Conservation (phyloP, 192 early-diverging fungal species). For the Coemansia sp. region DNA sequence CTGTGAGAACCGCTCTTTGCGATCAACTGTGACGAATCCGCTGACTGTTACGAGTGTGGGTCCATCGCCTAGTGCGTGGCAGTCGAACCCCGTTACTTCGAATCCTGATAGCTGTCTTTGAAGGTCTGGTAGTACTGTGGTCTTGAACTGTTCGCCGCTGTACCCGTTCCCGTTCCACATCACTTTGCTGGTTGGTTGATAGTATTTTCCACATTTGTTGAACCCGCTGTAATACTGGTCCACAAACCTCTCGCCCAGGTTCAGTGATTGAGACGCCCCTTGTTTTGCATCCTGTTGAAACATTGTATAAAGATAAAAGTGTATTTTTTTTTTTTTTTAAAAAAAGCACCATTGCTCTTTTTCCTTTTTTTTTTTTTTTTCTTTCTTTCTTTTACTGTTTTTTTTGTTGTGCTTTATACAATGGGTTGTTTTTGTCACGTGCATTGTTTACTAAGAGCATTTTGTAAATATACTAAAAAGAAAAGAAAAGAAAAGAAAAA, state of each 20-base stretch:
- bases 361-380: not conserved
- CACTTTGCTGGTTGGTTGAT: slow-evolving; percentile 26
- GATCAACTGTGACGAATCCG: slow-evolving; percentile 16
- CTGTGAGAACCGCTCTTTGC: slow-evolving; percentile 38
- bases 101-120: slow-evolving; percentile 11
- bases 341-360: not conserved
- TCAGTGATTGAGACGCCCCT: slow-evolving; percentile 4
- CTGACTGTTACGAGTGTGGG: slow-evolving; percentile 16
- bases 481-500: slow-evolving; percentile 1
- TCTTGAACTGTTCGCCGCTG: slow-evolving; percentile 28
- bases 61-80: slow-evolving; percentile 20
- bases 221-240: slow-evolving; percentile 38
- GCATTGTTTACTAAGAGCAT: too few relatives aligned
- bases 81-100: slow-evolving; percentile 29
- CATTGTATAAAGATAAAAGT: not conserved
- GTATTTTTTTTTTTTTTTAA: not conserved
- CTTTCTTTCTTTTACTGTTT: not conserved
- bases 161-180: slow-evolving; percentile 45
- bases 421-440: not conserved
- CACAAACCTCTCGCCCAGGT: slow-evolving; percentile 26
- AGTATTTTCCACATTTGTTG: slow-evolving; percentile 26
- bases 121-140: slow-evolving; percentile 15
- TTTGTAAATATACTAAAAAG: too few relatives aligned
- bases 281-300: too few relatives aligned
- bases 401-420: not conserved